Evolutionary conservation across 2,329 filamentous ascomycete species (phyloP).

Genomic region (Fusarium anguioides): DNA sequence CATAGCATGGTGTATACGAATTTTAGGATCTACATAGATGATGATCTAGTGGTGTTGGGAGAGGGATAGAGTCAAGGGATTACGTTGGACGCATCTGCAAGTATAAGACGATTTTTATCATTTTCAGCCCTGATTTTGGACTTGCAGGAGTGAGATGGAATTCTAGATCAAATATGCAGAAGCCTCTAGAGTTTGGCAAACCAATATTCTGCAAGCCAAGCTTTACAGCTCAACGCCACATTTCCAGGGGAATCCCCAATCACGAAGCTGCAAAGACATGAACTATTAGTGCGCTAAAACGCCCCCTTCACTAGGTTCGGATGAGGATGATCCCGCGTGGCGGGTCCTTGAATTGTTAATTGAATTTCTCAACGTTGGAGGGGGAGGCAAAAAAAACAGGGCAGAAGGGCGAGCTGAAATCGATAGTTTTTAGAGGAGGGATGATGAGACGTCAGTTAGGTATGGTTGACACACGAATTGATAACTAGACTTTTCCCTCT

Average conservation of each 20-base stretch:
- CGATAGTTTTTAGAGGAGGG: slow-evolving; percentile 25
- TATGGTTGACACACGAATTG: neutral
- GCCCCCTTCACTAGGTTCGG: slow-evolving; percentile 21
- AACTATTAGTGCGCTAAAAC: slow-evolving; percentile 35
- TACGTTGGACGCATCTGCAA: neutral
- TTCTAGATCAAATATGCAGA: slow-evolving; percentile 13
- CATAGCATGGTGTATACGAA: slow-evolving; percentile 11
- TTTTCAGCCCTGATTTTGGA: neutral
- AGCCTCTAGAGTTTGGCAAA: neutral
- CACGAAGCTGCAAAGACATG: slow-evolving; percentile 14
- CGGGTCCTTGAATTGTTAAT: slow-evolving; percentile 23
- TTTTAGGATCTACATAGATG: slow-evolving; percentile 14
- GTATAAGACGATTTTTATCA: neutral
- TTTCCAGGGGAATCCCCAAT: slow-evolving; percentile 34
- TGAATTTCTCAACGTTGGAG: slow-evolving; percentile 19
- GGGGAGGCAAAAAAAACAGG: slow-evolving; percentile 23
- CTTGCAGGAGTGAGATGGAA: slow-evolving; percentile 12
- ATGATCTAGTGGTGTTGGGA: neutral
- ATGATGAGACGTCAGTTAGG: neutral
- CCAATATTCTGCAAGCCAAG: slow-evolving; percentile 26
- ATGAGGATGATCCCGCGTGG: slow-evolving; percentile 29
- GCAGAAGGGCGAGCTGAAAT: slow-evolving; percentile 8
- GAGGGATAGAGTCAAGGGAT: slow-evolving; percentile 16
- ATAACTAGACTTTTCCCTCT: slow-evolving; percentile 2
- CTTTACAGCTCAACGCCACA: slow-evolving; percentile 36